These are phyloP conservation scores for Stylonectria norvegica DNA, from an alignment of 2,329 filamentous ascomycete species.

Conservation along the genomic window DNA sequence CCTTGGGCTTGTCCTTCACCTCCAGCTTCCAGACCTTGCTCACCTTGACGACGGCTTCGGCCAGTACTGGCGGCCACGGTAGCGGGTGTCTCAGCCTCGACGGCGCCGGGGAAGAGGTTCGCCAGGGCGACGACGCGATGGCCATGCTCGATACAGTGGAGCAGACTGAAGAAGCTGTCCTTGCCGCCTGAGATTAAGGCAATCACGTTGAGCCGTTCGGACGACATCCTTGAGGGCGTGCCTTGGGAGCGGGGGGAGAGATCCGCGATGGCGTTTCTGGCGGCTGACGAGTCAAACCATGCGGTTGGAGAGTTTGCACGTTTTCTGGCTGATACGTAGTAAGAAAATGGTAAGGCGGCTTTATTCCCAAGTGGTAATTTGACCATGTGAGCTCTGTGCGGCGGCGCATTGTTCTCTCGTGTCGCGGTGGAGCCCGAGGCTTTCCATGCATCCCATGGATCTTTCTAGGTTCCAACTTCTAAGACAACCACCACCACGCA, in stretches of 20 bases:
- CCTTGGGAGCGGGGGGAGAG: neutral
- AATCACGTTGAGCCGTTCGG: conserved; percentile 67
- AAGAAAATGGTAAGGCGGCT: too few relatives aligned
- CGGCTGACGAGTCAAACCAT: too few relatives aligned
- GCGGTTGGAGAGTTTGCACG: too few relatives aligned
- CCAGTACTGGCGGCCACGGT: neutral
- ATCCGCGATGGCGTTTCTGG: too few relatives aligned
- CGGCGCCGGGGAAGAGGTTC: conserved; percentile 65
- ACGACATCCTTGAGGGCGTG: conserved; percentile 34
- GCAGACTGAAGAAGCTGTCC: conserved; percentile 89
- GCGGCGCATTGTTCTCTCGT: too few relatives aligned
- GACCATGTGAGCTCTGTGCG: too few relatives aligned
- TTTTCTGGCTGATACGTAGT: too few relatives aligned
- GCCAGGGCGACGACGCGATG: conserved; percentile 84
- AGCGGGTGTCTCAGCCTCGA: conserved; percentile 6
- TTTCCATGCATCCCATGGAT: too few relatives aligned
- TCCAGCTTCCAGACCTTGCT: neutral
- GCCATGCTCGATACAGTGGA: conserved; percentile 84
- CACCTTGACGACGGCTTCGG: conserved; percentile 9
- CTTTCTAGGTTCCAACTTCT: too few relatives aligned
- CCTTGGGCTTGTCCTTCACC: neutral
- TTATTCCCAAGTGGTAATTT: too few relatives aligned
- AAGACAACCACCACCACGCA: too few relatives aligned
- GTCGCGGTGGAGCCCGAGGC: too few relatives aligned
- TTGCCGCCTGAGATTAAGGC: conserved; percentile 94